Base-by-base conservation (phyloP, 257 asterid species). In the Marsdenia floribunda region DNA sequence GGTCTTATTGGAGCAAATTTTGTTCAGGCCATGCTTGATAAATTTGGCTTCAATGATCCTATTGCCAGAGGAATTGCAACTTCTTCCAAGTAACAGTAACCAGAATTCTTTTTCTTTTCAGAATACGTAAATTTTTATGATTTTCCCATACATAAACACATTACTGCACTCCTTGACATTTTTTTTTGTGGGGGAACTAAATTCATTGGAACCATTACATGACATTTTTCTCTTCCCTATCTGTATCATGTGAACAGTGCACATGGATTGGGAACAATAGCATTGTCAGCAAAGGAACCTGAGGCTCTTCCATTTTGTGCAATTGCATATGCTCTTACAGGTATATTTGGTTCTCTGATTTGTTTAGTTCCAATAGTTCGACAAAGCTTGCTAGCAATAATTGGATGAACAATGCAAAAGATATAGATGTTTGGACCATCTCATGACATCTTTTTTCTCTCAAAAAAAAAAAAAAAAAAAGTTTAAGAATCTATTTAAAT, bases 271-370 rank as follows among this genome's bases (percentile, higher is more conserved):
- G 98, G 99, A 83, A 94, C 99, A 18, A 98, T 98, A 73, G 99
- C 98, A 72, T 79, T 94, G 71, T 94, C 99, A 47, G 99, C 99
- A 0, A 94, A 92, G 83, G 98, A 94, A 83, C 99, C 99, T 0
- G 99, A 92, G 88, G 99, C 99, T 68, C 99, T 94, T 76, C 97
- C 99, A 19, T 94, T 94, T 61, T 94, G 99, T 60, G 99, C 99
- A 16, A 94, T 94, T 75, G 97, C 98, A 78, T 94, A 94, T 82
- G 98, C 92, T 49, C 86, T 94, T n/a, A 92, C 98, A 3, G 99
- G 99, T 73, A 92, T 94, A 73, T 90, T 90, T 63, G 99, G 96
- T 60, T 94, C 99, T n/a, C 73, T 94, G 79, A 75, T 90, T 82
- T 94, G 99, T 88, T 92, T 98, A 9, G 73, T 94, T 59, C 98